phyloP scores from a whole-genome alignment of 306 rosid species.

The Vicia faba region DNA sequence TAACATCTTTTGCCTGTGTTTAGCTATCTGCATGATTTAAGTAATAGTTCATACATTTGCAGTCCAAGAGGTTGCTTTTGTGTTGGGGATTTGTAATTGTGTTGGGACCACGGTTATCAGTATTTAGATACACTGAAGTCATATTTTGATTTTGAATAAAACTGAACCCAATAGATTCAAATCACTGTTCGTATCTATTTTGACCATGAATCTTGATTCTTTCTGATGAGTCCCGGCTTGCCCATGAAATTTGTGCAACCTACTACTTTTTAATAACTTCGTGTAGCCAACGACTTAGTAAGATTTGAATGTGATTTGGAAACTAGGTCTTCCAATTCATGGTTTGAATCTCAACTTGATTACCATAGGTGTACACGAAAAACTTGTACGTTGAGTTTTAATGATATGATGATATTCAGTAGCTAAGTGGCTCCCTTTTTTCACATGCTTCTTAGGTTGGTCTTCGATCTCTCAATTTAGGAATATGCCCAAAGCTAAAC shows the following conservation, averaged over 20 bases:
- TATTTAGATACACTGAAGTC: background rate
- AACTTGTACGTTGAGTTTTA: constrained; percentile 1
- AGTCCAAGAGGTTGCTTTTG: constrained; percentile 17
- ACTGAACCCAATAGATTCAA: background rate
- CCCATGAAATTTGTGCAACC: background rate
- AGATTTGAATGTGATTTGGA: background rate
- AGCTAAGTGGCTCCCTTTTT: constrained; percentile 7
- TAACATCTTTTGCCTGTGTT: constrained; percentile 16
- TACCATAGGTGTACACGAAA: background rate
- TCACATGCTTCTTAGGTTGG: constrained; percentile 67
- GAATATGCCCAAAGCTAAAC: constrained; percentile 93
- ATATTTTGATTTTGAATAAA: background rate
- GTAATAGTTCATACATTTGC: constrained; percentile 9
- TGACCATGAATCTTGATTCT: background rate
- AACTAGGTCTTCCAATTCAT: background rate
- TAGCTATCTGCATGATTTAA: constrained; percentile 14
- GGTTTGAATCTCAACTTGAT: background rate
- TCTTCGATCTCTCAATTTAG: constrained; percentile 83
- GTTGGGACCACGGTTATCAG: background rate
- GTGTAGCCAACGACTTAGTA: background rate
- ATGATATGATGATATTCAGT: constrained; percentile 7
- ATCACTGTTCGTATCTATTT: background rate
- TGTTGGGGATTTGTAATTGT: constrained; percentile 25
- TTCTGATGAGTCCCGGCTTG: background rate
- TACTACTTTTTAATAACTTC: background rate